Conservation (phyloP, 768 basidiomycete genomes). For the Lepiota venenata region DNA sequence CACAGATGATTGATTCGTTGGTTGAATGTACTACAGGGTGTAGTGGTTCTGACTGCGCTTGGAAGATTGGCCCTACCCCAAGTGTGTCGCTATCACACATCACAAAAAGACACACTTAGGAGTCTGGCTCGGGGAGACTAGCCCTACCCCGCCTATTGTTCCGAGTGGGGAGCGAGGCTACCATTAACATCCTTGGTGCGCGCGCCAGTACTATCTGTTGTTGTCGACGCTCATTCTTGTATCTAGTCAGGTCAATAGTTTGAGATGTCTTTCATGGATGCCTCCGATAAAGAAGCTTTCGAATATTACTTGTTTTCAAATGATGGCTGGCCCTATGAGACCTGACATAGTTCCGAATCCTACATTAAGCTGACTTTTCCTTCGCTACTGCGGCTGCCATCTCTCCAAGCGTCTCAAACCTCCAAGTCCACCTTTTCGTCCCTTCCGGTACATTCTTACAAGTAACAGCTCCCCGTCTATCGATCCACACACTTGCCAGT, state of each 20-base stretch:
- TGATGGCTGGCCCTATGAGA: neutral
- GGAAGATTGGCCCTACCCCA: too few relatives aligned
- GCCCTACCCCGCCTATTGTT: too few relatives aligned
- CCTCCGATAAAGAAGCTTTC: too few relatives aligned
- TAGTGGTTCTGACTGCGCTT: too few relatives aligned
- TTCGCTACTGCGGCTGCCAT: constrained; percentile 57
- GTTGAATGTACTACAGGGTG: too few relatives aligned
- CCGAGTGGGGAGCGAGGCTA: too few relatives aligned
- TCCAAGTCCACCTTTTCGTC: constrained; percentile 40
- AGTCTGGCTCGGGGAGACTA: too few relatives aligned
- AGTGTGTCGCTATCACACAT: too few relatives aligned
- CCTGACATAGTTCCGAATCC: neutral
- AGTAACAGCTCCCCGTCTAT: constrained; percentile 45
- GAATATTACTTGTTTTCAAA: too few relatives aligned
- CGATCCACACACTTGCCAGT: constrained; percentile 64
- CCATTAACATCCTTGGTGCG: constrained; percentile 15
- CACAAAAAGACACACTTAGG: too few relatives aligned
- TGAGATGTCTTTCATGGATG: too few relatives aligned
- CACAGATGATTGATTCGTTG: too few relatives aligned
- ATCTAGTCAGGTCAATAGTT: neutral
- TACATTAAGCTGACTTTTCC: constrained; percentile 21
- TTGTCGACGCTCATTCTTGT: neutral
- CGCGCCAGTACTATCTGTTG: constrained; percentile 20
- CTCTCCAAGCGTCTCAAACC: constrained; percentile 56
- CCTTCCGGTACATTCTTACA: constrained; percentile 36